Conservation (phyloP, 2,329 filamentous ascomycete genomes). For the Aspergillus uvarum region DNA sequence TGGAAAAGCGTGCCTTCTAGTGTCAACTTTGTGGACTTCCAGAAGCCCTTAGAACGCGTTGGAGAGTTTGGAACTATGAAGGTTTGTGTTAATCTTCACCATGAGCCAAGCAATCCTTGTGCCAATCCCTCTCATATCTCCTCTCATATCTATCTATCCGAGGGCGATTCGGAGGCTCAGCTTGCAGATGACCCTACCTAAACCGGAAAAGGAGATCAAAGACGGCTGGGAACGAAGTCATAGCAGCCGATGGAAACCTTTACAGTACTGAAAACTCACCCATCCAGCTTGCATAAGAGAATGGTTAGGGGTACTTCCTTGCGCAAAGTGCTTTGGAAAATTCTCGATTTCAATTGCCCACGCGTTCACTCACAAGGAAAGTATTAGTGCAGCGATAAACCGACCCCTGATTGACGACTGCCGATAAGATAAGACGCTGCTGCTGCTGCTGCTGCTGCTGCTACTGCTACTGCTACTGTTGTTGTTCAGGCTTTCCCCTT, state of each 20-base stretch:
- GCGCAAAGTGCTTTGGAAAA: neutral
- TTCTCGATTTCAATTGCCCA: neutral
- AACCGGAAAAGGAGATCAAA: neutral
- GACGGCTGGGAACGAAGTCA: neutral
- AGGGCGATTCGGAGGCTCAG: neutral
- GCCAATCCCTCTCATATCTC: neutral
- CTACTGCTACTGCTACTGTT: neutral
- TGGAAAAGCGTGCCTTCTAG: constrained; percentile 11
- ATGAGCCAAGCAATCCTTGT: neutral
- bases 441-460: neutral
- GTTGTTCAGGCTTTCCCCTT: neutral
- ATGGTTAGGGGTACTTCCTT: neutral
- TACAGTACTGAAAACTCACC: neutral
- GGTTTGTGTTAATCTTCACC: neutral
- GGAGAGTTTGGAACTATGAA: neutral
- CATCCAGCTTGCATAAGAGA: neutral
- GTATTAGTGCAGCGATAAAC: neutral
- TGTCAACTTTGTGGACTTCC: constrained; percentile 13
- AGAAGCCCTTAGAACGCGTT: constrained; percentile 17
- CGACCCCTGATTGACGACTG: neutral
- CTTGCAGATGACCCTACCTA: neutral
- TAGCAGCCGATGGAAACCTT: neutral
- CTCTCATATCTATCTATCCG: neutral
- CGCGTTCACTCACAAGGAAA: neutral
- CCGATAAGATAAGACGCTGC: neutral